Evolutionary conservation across 805 yeast species (phyloP), one percentile per base, ranked within the genome.

Genomic region (Nakazawaea holstii): DNA sequence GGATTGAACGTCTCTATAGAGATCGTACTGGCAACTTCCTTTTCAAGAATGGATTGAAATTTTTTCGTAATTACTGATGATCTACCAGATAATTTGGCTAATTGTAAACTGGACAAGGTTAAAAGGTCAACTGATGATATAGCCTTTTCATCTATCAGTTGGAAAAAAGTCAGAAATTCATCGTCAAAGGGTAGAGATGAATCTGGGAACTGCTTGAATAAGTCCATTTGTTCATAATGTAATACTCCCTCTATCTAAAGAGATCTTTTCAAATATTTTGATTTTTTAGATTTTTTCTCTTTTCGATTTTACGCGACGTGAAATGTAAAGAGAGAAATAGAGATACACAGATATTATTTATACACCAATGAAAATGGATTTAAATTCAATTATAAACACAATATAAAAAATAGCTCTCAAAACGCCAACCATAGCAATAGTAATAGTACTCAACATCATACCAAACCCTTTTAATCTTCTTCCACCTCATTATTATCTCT

Each of bases 191-290:
- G 32, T 15, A 50, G 27, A 17, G 43, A 35, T 6, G 55, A 37
- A 29, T 24, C 24, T 3, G 52, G 52, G 33, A 44, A 50, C 42
- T 52, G 55, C 31, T 50, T 30, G 35, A 44, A 50, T 14, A 52
- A 45, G 29, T 52, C 55, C 55, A 52, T 52, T 32, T 6, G 24
- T 20, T 20, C 20, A 13, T 8, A 11, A 2, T 32, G 31, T 13
- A 2, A 27, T 38, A 7, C 20, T 7, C 27, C 15, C 9, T 36
- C 8, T 10, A 15, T 14, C 42, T 39, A 9, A 11, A 39, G 41
- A 20, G 27, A 29, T 15, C 14, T 7, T 39, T n/a, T 10, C 7
- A 11, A 26, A 9, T 20, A 20, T 20, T 20, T 20, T 20, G 24
- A 20, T 20, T 20, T 20, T 20, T 20, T 3, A 3, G 3, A 3